Conservation (phyloP, 768 basidiomycete genomes). For the Hypholoma fasciculare region DNA sequence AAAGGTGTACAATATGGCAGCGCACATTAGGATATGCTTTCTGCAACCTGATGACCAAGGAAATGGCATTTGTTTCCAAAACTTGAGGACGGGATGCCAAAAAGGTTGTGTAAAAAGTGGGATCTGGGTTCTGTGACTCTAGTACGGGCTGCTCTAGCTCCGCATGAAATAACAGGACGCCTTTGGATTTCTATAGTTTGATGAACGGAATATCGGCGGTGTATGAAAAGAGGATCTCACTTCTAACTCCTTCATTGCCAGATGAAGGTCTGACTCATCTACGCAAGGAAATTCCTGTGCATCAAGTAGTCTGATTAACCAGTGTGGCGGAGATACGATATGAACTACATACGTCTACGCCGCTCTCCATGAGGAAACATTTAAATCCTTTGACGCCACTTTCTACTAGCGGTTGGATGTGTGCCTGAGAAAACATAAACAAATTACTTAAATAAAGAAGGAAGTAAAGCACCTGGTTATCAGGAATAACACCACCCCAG, state of each 20-base stretch:
- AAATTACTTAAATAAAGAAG: not conserved
- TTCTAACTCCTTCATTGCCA: constrained; percentile 75
- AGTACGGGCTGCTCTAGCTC: constrained; percentile 57
- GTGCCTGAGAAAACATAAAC: constrained; percentile 39
- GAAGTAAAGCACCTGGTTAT: constrained; percentile 64
- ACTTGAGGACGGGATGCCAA: constrained; percentile 79
- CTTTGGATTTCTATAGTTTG: constrained; percentile 53
- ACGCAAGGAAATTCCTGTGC: constrained; percentile 92
- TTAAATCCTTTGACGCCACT: constrained; percentile 95
- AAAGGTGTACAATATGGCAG: constrained; percentile 95
- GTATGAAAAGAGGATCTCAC: constrained; percentile 36
- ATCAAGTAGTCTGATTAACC: not conserved
- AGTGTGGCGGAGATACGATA: not conserved
- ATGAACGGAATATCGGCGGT: constrained; percentile 1
- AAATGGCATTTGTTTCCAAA: constrained; percentile 82
- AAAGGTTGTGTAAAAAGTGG: constrained; percentile 75
- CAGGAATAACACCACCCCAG: constrained; percentile 95
- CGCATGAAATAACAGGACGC: constrained; percentile 89
- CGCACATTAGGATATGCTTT: constrained; percentile 62
- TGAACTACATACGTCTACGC: constrained; percentile 70
- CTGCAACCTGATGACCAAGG: constrained; percentile 70
- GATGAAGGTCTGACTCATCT: constrained; percentile 60
- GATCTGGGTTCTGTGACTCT: constrained; percentile 26
- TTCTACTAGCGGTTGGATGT: constrained; percentile 73
- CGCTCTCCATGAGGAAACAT: constrained; percentile 94